Evolutionary conservation across 176 grass and related monocot genomes (phyloP).

Genomic region (Triticum monococcum): DNA sequence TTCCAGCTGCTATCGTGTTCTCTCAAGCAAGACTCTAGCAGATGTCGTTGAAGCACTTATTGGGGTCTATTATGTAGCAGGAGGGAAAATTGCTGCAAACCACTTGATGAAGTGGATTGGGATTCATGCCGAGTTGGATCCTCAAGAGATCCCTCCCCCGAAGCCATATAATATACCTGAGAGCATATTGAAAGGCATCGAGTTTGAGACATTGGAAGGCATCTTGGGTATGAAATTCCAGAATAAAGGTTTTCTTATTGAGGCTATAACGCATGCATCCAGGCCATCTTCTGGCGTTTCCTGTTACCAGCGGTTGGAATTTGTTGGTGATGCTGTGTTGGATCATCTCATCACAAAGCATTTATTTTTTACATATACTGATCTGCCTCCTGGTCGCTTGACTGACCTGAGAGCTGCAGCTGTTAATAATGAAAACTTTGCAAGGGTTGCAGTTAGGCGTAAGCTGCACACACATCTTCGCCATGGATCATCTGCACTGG

Average conservation of each 20-base stretch:
- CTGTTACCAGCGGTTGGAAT: conserved; percentile 97
- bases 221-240: conserved; percentile 65
- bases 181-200: conserved; percentile 73
- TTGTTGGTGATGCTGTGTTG: conserved; percentile 98
- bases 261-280: conserved; percentile 95
- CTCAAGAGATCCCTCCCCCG: conserved; percentile 57
- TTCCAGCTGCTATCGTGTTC: conserved; percentile 92
- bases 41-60: conserved; percentile 98
- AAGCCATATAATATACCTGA: conserved; percentile 91
- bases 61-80: conserved; percentile 93
- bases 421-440: conserved; percentile 99
- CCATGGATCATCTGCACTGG: conserved; percentile 92
- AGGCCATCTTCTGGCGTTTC: conserved; percentile 94
- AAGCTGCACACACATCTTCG: conserved; percentile 88
- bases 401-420: conserved; percentile 94
- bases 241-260: conserved; percentile 77
- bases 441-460: conserved; percentile 85
- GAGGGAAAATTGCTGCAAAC: conserved; percentile 90
- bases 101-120: conserved; percentile 99
- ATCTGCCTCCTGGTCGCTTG: conserved; percentile 89
- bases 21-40: conserved; percentile 95
- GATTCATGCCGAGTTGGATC: conserved; percentile 85
- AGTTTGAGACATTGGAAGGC: conserved; percentile 84
- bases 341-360: conserved; percentile 94
- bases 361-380: conserved; percentile 92